Conservation (phyloP, 2,329 filamentous ascomycete genomes). For the Aspergillus nomiae region DNA sequence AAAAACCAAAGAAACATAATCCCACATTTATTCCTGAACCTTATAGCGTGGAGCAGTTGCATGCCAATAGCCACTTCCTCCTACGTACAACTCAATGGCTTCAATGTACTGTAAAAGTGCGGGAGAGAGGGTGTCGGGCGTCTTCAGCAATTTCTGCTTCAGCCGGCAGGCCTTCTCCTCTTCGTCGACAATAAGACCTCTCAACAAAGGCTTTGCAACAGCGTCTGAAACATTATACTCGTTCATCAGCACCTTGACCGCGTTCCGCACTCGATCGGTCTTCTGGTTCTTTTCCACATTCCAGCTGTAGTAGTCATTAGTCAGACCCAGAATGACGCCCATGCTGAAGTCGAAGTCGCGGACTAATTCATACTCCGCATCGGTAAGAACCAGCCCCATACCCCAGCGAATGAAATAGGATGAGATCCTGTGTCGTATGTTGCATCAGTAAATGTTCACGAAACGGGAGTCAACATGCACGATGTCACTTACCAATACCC, state of each 20-base stretch:
- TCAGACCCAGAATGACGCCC: conserved; percentile 14
- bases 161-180: conserved; percentile 8
- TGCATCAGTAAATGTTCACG: not conserved
- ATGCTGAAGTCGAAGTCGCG: conserved; percentile 13
- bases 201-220: conserved; percentile 9
- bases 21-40: no score
- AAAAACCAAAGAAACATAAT: no score
- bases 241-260: conserved; percentile 13
- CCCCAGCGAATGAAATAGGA: not conserved
- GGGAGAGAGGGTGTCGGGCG: not conserved
- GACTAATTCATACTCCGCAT: conserved; percentile 12
- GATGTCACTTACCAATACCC: not conserved
- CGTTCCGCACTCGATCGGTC: conserved; percentile 13
- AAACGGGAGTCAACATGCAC: no score
- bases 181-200: conserved; percentile 13
- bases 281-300: conserved; percentile 13
- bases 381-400: not conserved
- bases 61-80: conserved; percentile 10
- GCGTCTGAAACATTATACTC: not conserved
- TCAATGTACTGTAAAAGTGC: not conserved
- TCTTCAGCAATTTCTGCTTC: not conserved
- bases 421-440: not conserved
- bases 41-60: conserved; percentile 2
- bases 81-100: conserved; percentile 7
- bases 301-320: conserved; percentile 18